Base-by-base conservation (phyloP, 768 basidiomycete species). In the Dioszegia crocea region DNA sequence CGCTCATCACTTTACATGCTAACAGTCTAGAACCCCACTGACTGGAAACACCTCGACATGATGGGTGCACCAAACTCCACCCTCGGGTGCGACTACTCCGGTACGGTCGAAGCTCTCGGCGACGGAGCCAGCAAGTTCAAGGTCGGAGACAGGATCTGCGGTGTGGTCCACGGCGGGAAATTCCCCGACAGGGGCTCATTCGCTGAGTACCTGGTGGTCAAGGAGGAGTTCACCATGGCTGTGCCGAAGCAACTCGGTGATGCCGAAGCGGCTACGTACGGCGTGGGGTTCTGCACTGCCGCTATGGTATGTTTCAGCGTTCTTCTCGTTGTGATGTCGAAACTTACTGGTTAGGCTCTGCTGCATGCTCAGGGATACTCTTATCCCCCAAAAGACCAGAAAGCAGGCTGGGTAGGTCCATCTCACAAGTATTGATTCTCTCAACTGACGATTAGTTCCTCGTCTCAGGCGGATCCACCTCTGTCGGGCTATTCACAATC, bases 401-500 rank as follows among this genome's bases (percentile, higher is more conserved):
- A 39, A 33, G 17, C 14, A 4, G 51, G 51, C 3, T 60, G 59
- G 59, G 59, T 55, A 23, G 3, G 59, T 55, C 33, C 17, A 6
- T 51, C 30, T 10, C 8, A 8, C 17, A 11, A 10, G 9, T 46
- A 8, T 14, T 17, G 29, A 17, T 6, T 14, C 19, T 2, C 14
- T 14, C 10, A 14, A 16, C 33, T 51, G 49, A 51, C 36, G 8
- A 6, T 1, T 38, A 72, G 65, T 64, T 75, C 63, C 63, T 77
- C 45, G 61, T 78, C 26, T 74, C 67, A 19, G 71, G 73, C 4
- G 72, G 64, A 9, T 58, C 76, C 59, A 75, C 75, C n/a, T 70
- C 73, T 29, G 78, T 80, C 41, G 80, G 80, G 4, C 48, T 76
- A 10, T 74, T 67, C 60, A 70, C 72, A n/a, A 41, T 74, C 46